Base-by-base conservation (phyloP, 371 early-diverging fungal species). In the Mortierella sp. region DNA sequence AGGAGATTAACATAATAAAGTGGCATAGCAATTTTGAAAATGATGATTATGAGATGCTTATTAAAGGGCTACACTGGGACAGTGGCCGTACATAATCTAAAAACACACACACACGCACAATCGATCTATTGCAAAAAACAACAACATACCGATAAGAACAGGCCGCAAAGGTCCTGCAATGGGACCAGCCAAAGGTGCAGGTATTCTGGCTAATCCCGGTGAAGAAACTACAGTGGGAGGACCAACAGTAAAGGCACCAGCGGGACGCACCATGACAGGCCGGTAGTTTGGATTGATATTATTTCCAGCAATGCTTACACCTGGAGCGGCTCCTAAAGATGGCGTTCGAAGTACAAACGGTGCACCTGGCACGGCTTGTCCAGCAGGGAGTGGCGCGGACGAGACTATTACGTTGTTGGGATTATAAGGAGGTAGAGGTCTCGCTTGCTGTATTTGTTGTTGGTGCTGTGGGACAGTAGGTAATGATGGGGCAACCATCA, bases 211-310 rank as follows among this genome's bases (percentile, higher is more conserved):
- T 11, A 81, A 57, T 11, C 76, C 76, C 4, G 82, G 76, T 0
- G 82, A 76, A 33, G 76, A 60, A 6, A 81, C 65, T 16, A 69
- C 70, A 10, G 82, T 60, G 13, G 76, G 72, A 15, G 82, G 76
- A 21, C 76, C 72, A 7, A 70, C 71, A 1, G 80, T 68, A 16
- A 70, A 67, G 5, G 65, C 71, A 6, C 74, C 74, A 24, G 74
- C 69, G 8, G 80, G 80, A 24, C 71, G 74, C 68, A 70, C 52
- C 47, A 70, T 62, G 24, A 74, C 60, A 4, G 80, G 80, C 5
- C 80, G 58, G 16, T 70, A 69, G 50, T 58, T 59, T 21, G 68
- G 58, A 45, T 69, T 62, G 24, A 40, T 52, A 47, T 58, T 47
- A 13, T 22, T 47, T 5, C 53, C 64, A 0, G 70, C 69, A 58